A percentile compares a stretch with the other conserved stretches of the same genome.
Evolutionary conservation across 2,329 filamentous ascomycete species (phyloP).

Genomic region (Penicillium paneum): DNA sequence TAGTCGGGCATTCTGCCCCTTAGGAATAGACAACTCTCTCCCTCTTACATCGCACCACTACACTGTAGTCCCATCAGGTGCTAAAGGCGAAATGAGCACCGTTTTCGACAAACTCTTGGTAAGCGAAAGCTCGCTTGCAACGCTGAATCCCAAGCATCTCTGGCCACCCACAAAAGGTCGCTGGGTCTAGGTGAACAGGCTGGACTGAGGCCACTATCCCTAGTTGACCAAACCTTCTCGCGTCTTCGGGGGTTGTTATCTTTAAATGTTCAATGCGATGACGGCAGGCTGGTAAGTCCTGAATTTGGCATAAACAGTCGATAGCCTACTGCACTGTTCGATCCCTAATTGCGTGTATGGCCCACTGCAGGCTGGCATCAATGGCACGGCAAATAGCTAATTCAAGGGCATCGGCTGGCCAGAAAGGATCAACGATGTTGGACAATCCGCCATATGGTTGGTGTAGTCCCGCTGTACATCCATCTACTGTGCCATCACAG

Average conservation of each 20-base stretch:
- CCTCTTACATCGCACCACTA: too few relatives aligned
- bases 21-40: too few relatives aligned
- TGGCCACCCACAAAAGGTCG: constrained; percentile 49
- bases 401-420: constrained; percentile 41
- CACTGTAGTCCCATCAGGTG: too few relatives aligned
- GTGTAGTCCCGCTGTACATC: constrained; percentile 31
- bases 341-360: constrained; percentile 52
- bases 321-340: constrained; percentile 46
- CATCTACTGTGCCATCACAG: constrained; percentile 51
- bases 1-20: too few relatives aligned
- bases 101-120: constrained; percentile 46
- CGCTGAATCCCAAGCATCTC: constrained; percentile 43
- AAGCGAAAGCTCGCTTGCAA: constrained; percentile 49
- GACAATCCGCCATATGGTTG: constrained; percentile 41
- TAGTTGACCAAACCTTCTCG: constrained; percentile 43
- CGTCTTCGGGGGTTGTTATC: constrained; percentile 47
- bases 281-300: constrained; percentile 30
- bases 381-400: constrained; percentile 46
- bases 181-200: constrained; percentile 42
- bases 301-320: constrained; percentile 24
- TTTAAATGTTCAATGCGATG: constrained; percentile 54
- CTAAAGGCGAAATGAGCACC: constrained; percentile 47
- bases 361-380: constrained; percentile 46
- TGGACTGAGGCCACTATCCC: constrained; percentile 45
- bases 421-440: constrained; percentile 42